Conservation (phyloP, 306 rosid genomes). For the Potentilla sterilis region DNA sequence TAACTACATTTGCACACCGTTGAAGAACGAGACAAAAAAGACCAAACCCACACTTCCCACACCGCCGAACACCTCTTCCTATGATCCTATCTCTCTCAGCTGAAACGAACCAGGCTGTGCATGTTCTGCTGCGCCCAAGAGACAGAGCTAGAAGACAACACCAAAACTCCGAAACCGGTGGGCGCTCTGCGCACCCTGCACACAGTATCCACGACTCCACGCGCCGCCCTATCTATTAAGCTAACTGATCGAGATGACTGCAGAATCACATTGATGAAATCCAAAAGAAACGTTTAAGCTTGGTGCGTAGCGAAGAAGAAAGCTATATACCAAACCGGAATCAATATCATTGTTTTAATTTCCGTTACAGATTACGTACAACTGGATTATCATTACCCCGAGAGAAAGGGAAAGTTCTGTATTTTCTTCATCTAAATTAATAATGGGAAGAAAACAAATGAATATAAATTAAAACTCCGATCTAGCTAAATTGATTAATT, state of each 20-base stretch:
- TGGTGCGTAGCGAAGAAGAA: not conserved
- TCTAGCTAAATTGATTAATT: not conserved
- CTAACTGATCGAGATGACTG: not conserved
- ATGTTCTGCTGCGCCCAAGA: slow-evolving; percentile 5
- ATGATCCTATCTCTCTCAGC: not conserved
- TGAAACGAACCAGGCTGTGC: not conserved
- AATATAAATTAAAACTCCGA: not conserved
- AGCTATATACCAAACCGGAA: not conserved
- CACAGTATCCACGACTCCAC: not conserved
- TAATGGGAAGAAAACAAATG: not conserved
- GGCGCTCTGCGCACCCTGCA: not conserved
- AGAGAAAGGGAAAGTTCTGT: not conserved
- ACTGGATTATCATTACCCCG: not conserved
- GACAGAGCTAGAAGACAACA: not conserved
- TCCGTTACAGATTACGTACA: slow-evolving; percentile 6
- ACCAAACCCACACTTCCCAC: not conserved
- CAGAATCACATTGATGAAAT: not conserved
- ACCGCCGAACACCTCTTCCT: not conserved
- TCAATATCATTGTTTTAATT: not conserved
- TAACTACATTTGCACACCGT: not conserved
- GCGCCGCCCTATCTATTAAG: not conserved
- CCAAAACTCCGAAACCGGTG: not conserved
- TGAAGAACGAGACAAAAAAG: not conserved
- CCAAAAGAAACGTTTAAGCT: not conserved
- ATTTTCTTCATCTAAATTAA: not conserved